A percentile compares a stretch with the other conserved stretches of the same genome.
Conservation (phyloP, 176 grass and related monocot genomes). For the Hordeum marinum region DNA sequence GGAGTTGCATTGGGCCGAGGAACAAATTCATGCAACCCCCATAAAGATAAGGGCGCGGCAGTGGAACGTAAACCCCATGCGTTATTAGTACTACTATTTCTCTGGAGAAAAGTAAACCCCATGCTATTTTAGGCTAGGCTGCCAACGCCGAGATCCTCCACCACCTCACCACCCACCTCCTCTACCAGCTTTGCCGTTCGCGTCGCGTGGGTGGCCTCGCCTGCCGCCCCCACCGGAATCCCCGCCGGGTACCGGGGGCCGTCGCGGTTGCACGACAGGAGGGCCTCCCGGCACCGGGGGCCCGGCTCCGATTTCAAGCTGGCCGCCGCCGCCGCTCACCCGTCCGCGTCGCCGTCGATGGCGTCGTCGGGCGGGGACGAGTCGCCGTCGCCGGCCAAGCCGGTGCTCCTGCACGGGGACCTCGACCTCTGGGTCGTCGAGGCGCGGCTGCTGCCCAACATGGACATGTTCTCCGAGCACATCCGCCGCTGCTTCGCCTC, state of each 20-base stretch:
- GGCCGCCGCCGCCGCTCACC: not conserved
- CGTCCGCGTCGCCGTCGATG: constrained; percentile 28
- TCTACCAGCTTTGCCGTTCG: constrained; percentile 5
- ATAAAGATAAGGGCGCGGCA: not conserved
- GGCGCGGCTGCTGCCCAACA: constrained; percentile 88
- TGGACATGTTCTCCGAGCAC: constrained; percentile 88
- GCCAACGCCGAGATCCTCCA: constrained; percentile 25
- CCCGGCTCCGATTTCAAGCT: not conserved
- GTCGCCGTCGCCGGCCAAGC: constrained; percentile 31
- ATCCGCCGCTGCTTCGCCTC: constrained; percentile 57
- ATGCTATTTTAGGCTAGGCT: constrained; percentile 31
- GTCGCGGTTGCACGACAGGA: not conserved
- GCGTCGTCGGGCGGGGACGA: constrained; percentile 23
- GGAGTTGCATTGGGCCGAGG: too few relatives aligned
- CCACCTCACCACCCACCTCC: not conserved
- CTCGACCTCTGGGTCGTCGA: constrained; percentile 72
- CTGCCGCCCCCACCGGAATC: constrained; percentile 12
- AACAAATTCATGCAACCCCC: too few relatives aligned
- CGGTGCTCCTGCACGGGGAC: constrained; percentile 70
- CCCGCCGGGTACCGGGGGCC: not conserved
- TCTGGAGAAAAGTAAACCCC: not conserved
- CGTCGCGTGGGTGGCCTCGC: not conserved
- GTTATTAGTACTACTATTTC: not conserved
- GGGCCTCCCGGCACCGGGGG: not conserved
- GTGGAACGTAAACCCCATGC: not conserved